A percentile compares a stretch with the other conserved stretches of the same genome.
Conservation (phyloP, 78 protist species). For the Chrysochromulina parva region DNA sequence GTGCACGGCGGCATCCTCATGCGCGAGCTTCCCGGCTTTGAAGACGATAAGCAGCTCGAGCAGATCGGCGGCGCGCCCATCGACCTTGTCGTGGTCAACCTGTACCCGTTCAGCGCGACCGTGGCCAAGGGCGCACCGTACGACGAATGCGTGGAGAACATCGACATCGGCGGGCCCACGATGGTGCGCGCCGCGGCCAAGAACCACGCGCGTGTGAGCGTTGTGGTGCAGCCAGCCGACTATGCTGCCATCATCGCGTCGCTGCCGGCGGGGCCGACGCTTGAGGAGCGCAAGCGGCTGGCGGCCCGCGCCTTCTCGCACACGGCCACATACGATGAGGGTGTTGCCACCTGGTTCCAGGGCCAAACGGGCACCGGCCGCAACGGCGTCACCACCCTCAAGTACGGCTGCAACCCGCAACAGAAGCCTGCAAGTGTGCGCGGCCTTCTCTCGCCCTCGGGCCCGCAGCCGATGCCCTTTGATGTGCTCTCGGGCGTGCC, state of each 20-base stretch:
- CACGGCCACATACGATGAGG: slow-evolving; percentile 53
- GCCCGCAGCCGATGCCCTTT: slow-evolving; percentile 22
- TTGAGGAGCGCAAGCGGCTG: neutral
- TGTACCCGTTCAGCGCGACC: slow-evolving; percentile 58
- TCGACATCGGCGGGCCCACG: slow-evolving; percentile 63
- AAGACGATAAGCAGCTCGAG: slow-evolving; percentile 33
- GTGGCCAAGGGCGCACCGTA: slow-evolving; percentile 51
- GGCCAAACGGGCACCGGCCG: neutral
- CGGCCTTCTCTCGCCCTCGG: neutral
- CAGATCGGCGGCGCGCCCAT: slow-evolving; percentile 29
- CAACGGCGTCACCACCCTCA: slow-evolving; percentile 23
- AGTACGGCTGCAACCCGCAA: slow-evolving; percentile 87
- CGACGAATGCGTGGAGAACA: slow-evolving; percentile 60
- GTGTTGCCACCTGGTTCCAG: slow-evolving; percentile 24
- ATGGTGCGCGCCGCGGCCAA: slow-evolving; percentile 61
- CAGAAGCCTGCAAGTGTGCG: slow-evolving; percentile 52
- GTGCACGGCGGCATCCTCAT: slow-evolving; percentile 56
- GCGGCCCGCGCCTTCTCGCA: slow-evolving; percentile 51
- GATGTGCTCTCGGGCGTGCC: slow-evolving; percentile 64
- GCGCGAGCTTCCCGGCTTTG: neutral
- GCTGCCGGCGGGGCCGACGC: slow-evolving; percentile 22
- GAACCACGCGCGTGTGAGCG: slow-evolving; percentile 41
- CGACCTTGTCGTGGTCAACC: slow-evolving; percentile 55
- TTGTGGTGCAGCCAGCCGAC: slow-evolving; percentile 27
- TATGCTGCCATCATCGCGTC: neutral